Evolutionary conservation across 805 yeast species (phyloP), one percentile per base, ranked within the genome.

Genomic region (Yamadazyma kitorensis): DNA sequence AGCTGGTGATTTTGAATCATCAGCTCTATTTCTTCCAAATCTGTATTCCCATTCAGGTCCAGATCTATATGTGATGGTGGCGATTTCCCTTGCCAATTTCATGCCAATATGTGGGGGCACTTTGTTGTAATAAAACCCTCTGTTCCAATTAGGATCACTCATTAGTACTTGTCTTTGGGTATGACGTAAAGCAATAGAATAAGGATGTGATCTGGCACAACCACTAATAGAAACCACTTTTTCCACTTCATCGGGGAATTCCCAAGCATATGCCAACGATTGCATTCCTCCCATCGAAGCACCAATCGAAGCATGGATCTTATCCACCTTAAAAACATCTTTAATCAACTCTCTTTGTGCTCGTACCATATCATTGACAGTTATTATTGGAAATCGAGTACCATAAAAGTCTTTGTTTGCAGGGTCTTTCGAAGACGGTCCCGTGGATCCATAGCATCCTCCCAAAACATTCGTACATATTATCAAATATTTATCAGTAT

Each of bases 271-370:
- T 0, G 96, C 95, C 36, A 89, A 69, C 6, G 91, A 80, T 62
- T 88, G 96, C 96, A 89, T 87, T n/a, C 96, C 97, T n/a, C 97
- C 97, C 94, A 89, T 86, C 0, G 95, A 86, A 2, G 95, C 81
- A 5, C 97, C 97, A 6, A 89, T 78, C 2, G 86, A 75, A 2
- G 95, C 95, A 56, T 78, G 76, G 17, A 89, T 60, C 53, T 76
- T 82, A 1, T 48, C 30, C 19, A 83, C 82, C 1, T 80, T 80
- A 38, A 88, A 76, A 29, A 73, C 77, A 29, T 79, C 73, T 17
- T 59, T 63, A 13, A 89, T 67, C 27, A 89, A 61, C 33, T 83
- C 68, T 37, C 85, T 72, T 61, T 89, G 97, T 0, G 94, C 95
- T 34, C 96, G 67, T 2, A 86, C 86, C 95, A 89, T 88, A 56